Evolutionary conservation across 768 basidiomycete genomes (phyloP).

Genomic region (Pleurotus tuber-regium): DNA sequence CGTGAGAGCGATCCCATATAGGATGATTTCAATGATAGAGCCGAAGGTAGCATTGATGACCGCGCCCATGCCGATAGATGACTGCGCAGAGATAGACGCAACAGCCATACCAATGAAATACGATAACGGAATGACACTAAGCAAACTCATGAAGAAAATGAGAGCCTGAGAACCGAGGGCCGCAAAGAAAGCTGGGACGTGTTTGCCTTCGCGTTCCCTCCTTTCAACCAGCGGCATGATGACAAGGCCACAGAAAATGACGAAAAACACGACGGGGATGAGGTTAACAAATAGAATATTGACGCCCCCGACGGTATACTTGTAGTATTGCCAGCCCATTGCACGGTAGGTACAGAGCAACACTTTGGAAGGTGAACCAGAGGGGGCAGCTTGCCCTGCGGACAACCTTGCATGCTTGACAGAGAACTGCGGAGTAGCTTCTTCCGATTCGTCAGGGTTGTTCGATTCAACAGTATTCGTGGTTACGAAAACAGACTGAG

Average conservation of each 20-base stretch:
- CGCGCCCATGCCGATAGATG: slow-evolving; percentile 98
- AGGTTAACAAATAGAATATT: slow-evolving; percentile 99
- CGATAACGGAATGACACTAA: slow-evolving; percentile 92
- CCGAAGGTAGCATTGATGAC: slow-evolving; percentile 99
- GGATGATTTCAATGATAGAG: slow-evolving; percentile 95
- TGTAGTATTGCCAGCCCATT: slow-evolving; percentile 90
- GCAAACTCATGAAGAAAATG: slow-evolving; percentile 81
- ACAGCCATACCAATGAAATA: slow-evolving; percentile 99
- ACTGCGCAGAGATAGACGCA: slow-evolving; percentile 97
- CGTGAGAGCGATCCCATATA: slow-evolving; percentile 88
- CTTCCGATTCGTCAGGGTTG: slow-evolving; percentile 20
- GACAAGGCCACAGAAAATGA: slow-evolving; percentile 89
- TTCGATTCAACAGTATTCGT: slow-evolving; percentile 22
- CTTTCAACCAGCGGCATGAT: slow-evolving; percentile 69
- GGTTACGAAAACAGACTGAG: slow-evolving; percentile 61
- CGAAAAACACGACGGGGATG: slow-evolving; percentile 90
- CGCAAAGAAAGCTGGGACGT: slow-evolving; percentile 62
- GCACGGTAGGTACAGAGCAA: slow-evolving; percentile 94
- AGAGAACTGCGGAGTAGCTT: slow-evolving; percentile 45
- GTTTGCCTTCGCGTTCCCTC: slow-evolving; percentile 49
- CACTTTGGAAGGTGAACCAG: slow-evolving; percentile 74
- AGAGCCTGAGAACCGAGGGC: slow-evolving; percentile 70
- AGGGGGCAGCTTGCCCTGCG: slow-evolving; percentile 88
- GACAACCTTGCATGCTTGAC: slow-evolving; percentile 73
- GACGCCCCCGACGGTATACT: slow-evolving; percentile 97